These are phyloP conservation scores for Scheffersomyces quercinus DNA, from an alignment of 1,139 yeast genomes.

Conservation along the genomic window DNA sequence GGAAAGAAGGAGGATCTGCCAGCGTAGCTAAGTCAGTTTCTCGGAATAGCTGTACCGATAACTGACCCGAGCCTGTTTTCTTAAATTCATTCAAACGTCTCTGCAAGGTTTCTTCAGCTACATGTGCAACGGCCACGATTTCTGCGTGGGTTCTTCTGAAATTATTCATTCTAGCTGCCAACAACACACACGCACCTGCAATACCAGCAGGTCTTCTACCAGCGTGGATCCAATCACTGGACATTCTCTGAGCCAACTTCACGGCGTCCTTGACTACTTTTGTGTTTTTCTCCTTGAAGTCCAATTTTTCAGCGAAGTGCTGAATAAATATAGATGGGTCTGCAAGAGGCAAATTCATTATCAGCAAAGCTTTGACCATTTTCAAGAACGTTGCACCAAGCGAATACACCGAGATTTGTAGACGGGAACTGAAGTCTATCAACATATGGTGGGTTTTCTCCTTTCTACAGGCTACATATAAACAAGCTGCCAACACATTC, in stretches of 20 bases:
- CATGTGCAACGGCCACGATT: constrained; percentile 92
- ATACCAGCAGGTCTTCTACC: constrained; percentile 98
- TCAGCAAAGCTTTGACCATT: constrained; percentile 79
- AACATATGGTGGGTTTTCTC: constrained; percentile 92
- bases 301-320: constrained; percentile 86
- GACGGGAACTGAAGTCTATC: constrained; percentile 86
- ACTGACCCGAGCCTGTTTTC: constrained; percentile 68
- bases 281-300: constrained; percentile 68
- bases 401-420: constrained; percentile 89
- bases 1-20: constrained; percentile 83
- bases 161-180: constrained; percentile 97
- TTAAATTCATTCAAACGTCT: constrained; percentile 86
- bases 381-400: constrained; percentile 94
- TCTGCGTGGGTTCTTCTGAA: constrained; percentile 90
- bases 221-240: constrained; percentile 91
- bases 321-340: constrained; percentile 94
- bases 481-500: constrained; percentile 91
- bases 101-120: constrained; percentile 92
- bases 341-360: constrained; percentile 76
- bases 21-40: constrained; percentile 41
- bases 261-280: constrained; percentile 87
- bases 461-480: constrained; percentile 90
- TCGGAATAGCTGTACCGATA: constrained; percentile 76
- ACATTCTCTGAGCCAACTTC: constrained; percentile 84
- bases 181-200: constrained; percentile 91